phyloP scores from a whole-genome alignment of 2,329 filamentous ascomycete species.

The Clonostachys rhizophaga region DNA sequence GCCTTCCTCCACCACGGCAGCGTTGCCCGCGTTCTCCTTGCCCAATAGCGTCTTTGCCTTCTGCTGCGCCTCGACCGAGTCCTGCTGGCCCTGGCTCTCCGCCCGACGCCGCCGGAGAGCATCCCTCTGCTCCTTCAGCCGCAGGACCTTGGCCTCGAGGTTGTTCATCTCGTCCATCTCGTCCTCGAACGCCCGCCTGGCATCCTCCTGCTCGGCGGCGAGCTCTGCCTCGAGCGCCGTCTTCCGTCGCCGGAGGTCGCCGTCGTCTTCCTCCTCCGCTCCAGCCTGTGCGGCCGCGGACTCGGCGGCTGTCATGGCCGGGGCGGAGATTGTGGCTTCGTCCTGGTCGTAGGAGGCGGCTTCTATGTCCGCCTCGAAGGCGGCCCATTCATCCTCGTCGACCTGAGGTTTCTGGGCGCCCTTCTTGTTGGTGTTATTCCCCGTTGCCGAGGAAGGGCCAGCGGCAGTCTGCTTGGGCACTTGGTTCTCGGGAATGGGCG shows the following conservation, averaged over 20 bases:
- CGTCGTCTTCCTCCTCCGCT: constrained; percentile 43
- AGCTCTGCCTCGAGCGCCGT: constrained; percentile 49
- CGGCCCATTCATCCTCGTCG: constrained; percentile 80
- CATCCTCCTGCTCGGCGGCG: constrained; percentile 71
- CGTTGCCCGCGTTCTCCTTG: constrained; percentile 18
- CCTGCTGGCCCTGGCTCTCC: constrained; percentile 16
- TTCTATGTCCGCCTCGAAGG: constrained; percentile 80
- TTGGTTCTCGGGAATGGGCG: neutral
- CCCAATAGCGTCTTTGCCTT: constrained; percentile 4
- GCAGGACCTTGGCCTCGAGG: constrained; percentile 66
- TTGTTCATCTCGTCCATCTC: constrained; percentile 83
- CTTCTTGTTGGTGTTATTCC: constrained; percentile 1
- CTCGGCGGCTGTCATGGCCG: constrained; percentile 62
- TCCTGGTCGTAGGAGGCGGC: constrained; percentile 44
- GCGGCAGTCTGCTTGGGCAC: constrained; percentile 15
- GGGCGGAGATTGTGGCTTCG: constrained; percentile 62
- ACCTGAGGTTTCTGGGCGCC: constrained; percentile 11
- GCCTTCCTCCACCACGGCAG: constrained; percentile 18
- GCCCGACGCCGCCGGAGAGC: constrained; percentile 43
- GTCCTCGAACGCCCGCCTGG: constrained; percentile 64
- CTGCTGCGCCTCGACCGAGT: constrained; percentile 6
- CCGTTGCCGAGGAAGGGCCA: constrained; percentile 6
- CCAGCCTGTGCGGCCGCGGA: constrained; percentile 48
- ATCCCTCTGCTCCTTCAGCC: constrained; percentile 67
- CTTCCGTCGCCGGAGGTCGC: constrained; percentile 33